Evolutionary conservation across 2,329 filamentous ascomycete genomes (phyloP).

Genomic region (Ampelomyces quisqualis): DNA sequence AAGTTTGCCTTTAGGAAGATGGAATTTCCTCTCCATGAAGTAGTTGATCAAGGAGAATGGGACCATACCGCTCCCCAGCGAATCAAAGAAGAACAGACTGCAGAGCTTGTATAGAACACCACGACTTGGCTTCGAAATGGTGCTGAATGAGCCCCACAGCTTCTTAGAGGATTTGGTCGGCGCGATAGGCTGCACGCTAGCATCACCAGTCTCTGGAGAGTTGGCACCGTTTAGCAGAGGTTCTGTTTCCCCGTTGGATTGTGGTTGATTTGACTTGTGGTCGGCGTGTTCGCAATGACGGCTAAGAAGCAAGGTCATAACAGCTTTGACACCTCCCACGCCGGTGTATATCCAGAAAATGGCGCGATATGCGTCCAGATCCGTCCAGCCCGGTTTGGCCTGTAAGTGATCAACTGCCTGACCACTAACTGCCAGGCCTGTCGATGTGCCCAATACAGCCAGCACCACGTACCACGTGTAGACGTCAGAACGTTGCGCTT

Average conservation of each 20-base stretch:
- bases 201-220: not conserved
- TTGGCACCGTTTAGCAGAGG: constrained; percentile 23
- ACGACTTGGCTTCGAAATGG: constrained; percentile 59
- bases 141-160: constrained; percentile 47
- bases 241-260: constrained; percentile 21
- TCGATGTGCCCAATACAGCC: constrained; percentile 41
- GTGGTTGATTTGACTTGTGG: constrained; percentile 4
- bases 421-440: constrained; percentile 40
- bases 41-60: constrained; percentile 52
- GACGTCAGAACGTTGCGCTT: constrained; percentile 37
- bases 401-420: constrained; percentile 41
- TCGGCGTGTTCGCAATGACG: constrained; percentile 38
- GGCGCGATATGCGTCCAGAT: constrained; percentile 42
- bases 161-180: constrained; percentile 14
- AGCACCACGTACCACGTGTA: constrained; percentile 46
- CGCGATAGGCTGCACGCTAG: constrained; percentile 16
- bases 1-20: constrained; percentile 54
- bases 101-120: constrained; percentile 62
- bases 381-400: constrained; percentile 36
- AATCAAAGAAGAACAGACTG: constrained; percentile 67
- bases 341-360: constrained; percentile 49
- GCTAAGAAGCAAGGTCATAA: constrained; percentile 45
- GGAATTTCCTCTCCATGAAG: constrained; percentile 61
- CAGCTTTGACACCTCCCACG: constrained; percentile 44
- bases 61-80: constrained; percentile 69